A percentile compares a stretch with the other conserved stretches of the same genome.
These are phyloP conservation scores for Solanum boliviense DNA, from an alignment of 257 asterid species.

Conservation along the genomic window DNA sequence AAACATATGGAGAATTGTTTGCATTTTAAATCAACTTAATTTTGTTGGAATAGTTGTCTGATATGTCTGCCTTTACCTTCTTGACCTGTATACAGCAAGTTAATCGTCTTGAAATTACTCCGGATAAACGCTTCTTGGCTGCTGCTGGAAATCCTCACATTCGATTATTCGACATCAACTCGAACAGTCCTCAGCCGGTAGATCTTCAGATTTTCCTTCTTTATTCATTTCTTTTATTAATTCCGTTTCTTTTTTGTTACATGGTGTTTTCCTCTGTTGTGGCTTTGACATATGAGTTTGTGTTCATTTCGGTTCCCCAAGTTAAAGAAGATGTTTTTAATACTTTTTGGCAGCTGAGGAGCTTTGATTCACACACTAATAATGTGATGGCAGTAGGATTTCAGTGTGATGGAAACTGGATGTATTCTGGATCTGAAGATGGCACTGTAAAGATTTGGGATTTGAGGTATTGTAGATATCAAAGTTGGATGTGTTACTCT, in stretches of 20 bases:
- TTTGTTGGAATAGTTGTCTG: background rate
- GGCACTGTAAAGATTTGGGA: conserved; percentile 99
- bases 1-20: background rate
- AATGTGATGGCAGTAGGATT: conserved; percentile 99
- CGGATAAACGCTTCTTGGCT: conserved; percentile 77
- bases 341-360: conserved; percentile 53
- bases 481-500: background rate
- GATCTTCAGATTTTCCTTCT: background rate
- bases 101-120: conserved; percentile 90
- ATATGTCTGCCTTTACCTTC: background rate
- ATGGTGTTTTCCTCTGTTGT: background rate
- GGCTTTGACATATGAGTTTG: background rate
- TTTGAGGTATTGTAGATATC: conserved; percentile 37
- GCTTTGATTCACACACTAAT: conserved; percentile 93
- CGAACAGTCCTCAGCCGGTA: conserved; percentile 87
- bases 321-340: background rate
- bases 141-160: conserved; percentile 99
- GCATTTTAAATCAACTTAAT: background rate
- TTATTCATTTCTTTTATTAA: background rate
- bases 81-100: conserved; percentile 55
- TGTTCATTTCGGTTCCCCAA: background rate
- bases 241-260: background rate
- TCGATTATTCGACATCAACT: conserved; percentile 80
- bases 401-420: conserved; percentile 97
- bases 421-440: conserved; percentile 99